These are phyloP conservation scores for Dictyostelium firmibasis DNA, from an alignment of 78 protist genomes.

Conservation along the genomic window DNA sequence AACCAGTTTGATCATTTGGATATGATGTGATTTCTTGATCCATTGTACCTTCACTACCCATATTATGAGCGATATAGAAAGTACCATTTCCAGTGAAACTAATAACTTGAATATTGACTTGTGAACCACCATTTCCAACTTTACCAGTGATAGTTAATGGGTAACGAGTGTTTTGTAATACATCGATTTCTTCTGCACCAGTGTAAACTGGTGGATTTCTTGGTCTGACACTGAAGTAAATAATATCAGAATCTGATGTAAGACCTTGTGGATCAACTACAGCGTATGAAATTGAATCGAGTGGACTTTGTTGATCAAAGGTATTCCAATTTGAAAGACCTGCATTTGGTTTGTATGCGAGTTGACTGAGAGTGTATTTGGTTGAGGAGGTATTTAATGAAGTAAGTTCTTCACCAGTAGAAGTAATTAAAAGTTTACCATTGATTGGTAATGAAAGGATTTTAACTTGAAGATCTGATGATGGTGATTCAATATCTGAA, in stretches of 20 bases:
- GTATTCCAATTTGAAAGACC: slow-evolving; percentile 32
- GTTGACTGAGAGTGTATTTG: background rate
- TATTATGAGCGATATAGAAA: background rate
- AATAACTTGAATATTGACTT: background rate
- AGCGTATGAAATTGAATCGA: background rate
- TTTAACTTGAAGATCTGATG: background rate
- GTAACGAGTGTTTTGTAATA: background rate
- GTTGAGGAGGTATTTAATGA: background rate
- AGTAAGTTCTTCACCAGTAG: background rate
- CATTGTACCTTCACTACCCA: background rate
- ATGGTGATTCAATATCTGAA: background rate
- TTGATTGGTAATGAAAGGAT: background rate
- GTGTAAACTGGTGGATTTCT: slow-evolving; percentile 26
- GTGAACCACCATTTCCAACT: background rate
- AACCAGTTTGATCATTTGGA: background rate
- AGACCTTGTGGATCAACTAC: background rate
- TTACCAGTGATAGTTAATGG: background rate
- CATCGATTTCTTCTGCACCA: background rate
- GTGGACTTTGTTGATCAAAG: background rate
- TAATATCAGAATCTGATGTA: background rate
- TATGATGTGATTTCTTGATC: background rate
- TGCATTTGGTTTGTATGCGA: slow-evolving; percentile 11
- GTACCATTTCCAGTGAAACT: background rate
- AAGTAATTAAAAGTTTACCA: slow-evolving; percentile 1
- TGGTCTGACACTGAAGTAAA: slow-evolving; percentile 11